phyloP scores from a whole-genome alignment of 2,329 filamentous ascomycete genomes.

The Achaetomium macrosporum region DNA sequence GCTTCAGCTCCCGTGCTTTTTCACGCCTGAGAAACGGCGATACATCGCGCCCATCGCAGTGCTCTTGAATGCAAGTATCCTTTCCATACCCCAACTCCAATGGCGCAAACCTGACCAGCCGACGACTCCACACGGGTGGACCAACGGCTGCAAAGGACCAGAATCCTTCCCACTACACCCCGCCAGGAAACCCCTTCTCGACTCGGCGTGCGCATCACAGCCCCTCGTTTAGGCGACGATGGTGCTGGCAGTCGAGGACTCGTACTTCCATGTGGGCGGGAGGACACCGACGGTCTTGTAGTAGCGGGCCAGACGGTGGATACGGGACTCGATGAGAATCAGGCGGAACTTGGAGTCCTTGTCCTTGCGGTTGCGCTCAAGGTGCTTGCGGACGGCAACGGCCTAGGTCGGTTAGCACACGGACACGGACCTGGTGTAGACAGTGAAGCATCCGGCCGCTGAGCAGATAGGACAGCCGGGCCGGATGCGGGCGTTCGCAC shows the following conservation, averaged over 20 bases:
- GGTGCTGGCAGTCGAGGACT: conserved; percentile 93
- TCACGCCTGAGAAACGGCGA: conserved; percentile 4
- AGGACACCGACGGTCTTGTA: conserved; percentile 92
- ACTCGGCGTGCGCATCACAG: conserved; percentile 7
- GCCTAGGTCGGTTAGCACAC: conserved; percentile 48
- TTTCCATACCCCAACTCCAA: conserved; percentile 26
- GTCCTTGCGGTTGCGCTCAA: conserved; percentile 99
- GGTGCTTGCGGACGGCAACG: conserved; percentile 98
- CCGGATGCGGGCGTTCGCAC: conserved; percentile 40
- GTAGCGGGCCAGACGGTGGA: conserved; percentile 95
- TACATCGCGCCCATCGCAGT: conserved; percentile 17
- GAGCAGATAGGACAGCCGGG: neutral
- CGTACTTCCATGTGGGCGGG: conserved; percentile 97
- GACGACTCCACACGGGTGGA: conserved; percentile 11
- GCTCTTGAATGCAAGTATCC: conserved; percentile 26
- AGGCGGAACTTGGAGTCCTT: conserved; percentile 99
- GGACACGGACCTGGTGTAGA: too few species aligned
- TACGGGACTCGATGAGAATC: conserved; percentile 99
- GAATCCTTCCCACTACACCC: conserved; percentile 1
- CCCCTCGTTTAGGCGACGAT: conserved; percentile 68
- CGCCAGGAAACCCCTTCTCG: conserved; percentile 25
- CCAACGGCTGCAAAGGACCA: conserved; percentile 19
- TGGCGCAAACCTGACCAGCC: conserved; percentile 8
- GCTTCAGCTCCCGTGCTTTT: conserved; percentile 9
- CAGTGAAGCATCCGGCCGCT: too few species aligned